Percentiles rank a stretch among this genome's conserved stretches.
Evolutionary conservation across 495 filamentous ascomycete species (phyloP).

Genomic region (Daldinia loculata): DNA sequence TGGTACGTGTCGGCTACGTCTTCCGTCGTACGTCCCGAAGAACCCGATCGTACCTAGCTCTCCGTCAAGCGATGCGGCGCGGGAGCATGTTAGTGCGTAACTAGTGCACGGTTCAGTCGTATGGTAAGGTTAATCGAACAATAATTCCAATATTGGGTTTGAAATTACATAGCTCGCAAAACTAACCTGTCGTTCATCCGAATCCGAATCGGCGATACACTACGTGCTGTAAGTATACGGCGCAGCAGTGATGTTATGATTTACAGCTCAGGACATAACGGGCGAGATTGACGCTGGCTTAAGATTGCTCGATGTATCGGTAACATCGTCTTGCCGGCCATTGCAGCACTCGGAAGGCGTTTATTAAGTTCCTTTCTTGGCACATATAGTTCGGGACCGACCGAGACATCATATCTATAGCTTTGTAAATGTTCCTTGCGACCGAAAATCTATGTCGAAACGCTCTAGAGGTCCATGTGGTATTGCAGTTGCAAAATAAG

Average conservation of each 20-base stretch:
- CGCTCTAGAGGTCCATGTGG: constrained; percentile 8
- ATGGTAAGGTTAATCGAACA: constrained; percentile 25
- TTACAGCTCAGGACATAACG: constrained; percentile 29
- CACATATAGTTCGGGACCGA: constrained; percentile 33
- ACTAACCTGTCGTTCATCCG: not conserved
- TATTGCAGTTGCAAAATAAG: constrained; percentile 32
- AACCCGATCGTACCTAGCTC: constrained; percentile 5
- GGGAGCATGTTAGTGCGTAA: constrained; percentile 23
- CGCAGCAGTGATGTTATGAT: constrained; percentile 27
- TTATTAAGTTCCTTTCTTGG: constrained; percentile 29
- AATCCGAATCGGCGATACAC: constrained; percentile 19
- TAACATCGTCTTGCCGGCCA: constrained; percentile 27
- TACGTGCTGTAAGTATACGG: constrained; percentile 30
- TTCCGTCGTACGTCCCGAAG: constrained; percentile 24
- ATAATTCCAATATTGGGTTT: constrained; percentile 24
- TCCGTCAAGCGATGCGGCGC: constrained; percentile 29
- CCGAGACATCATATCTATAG: constrained; percentile 31
- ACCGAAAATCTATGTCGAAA: constrained; percentile 23
- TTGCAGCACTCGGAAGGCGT: constrained; percentile 2
- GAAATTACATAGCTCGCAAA: constrained; percentile 14
- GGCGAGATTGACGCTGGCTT: constrained; percentile 35
- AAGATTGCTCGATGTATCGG: constrained; percentile 39
- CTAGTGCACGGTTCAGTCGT: not conserved
- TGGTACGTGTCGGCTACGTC: constrained; percentile 24
- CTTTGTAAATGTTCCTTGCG: constrained; percentile 30